Evolutionary conservation across 192 early-diverging fungal genomes (phyloP).

Genomic region (Gonapodya prolifera): DNA sequence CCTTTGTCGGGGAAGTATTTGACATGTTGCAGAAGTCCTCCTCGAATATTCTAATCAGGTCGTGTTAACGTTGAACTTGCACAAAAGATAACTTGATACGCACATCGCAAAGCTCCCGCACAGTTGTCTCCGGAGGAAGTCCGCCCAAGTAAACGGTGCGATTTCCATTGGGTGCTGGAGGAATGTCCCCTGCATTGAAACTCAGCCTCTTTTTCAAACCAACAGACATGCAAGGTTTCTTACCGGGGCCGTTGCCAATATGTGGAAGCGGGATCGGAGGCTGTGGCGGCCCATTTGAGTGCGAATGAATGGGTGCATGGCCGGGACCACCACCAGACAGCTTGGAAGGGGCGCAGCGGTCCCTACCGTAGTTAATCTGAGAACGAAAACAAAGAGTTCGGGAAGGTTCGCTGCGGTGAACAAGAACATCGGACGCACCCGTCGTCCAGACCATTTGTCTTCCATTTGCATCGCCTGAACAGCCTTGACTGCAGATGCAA

Average conservation of each 20-base stretch:
- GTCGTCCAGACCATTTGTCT: conserved; percentile 34
- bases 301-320: conserved; percentile 23
- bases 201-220: background rate
- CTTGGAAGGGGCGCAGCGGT: conserved; percentile 46
- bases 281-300: background rate
- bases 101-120: conserved; percentile 74
- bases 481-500: conserved; percentile 57
- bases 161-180: conserved; percentile 19
- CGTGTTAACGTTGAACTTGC: background rate
- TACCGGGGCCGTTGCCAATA: background rate
- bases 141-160: conserved; percentile 76
- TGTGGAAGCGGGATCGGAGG: conserved; percentile 5
- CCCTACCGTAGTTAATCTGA: conserved; percentile 66
- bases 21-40: conserved; percentile 69
- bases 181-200: background rate
- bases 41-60: conserved; percentile 45
- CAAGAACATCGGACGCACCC: conserved; percentile 7
- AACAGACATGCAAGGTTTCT: background rate
- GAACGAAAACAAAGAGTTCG: background rate
- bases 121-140: conserved; percentile 60
- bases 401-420: background rate
- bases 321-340: conserved; percentile 9
- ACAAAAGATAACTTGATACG: conserved; percentile 8
- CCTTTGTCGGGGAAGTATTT: conserved; percentile 60
- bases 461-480: conserved; percentile 48